phyloP scores from a whole-genome alignment of 441 rosid species.

The Populus trichocarpa region DNA sequence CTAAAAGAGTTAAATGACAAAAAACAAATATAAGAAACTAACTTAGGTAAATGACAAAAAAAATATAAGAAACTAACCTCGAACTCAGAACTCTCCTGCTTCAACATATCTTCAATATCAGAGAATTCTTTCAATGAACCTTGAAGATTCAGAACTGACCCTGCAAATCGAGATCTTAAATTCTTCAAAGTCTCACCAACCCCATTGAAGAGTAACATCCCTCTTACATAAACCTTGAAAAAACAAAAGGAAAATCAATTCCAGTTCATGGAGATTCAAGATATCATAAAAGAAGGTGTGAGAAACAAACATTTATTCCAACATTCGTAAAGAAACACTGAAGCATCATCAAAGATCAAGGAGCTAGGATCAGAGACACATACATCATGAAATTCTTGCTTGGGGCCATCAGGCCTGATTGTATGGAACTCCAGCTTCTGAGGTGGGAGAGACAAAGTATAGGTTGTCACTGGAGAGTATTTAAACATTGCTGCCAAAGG shows the following conservation, averaged over 20 bases:
- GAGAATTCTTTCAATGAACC: constrained; percentile 48
- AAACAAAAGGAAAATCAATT: constrained; percentile 13
- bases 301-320: constrained; percentile 4
- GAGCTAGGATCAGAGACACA: constrained; percentile 18
- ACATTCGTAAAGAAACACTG: constrained; percentile 12
- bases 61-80: constrained; percentile 52
- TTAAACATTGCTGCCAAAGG: constrained; percentile 87
- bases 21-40: not conserved
- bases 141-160: constrained; percentile 43
- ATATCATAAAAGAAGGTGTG: not conserved
- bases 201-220: constrained; percentile 56
- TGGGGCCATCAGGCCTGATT: constrained; percentile 50
- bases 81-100: constrained; percentile 51
- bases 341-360: constrained; percentile 3
- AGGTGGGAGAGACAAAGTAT: constrained; percentile 75
- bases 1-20: not conserved
- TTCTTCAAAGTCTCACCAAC: constrained; percentile 50
- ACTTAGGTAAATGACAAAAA: no score
- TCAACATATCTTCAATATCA: constrained; percentile 65
- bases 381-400: constrained; percentile 60
- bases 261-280: constrained; percentile 2
- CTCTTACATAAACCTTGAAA: constrained; percentile 61
- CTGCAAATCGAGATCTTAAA: constrained; percentile 43
- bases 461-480: constrained; percentile 72
- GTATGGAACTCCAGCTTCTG: constrained; percentile 60